Evolutionary conservation across 2,329 filamentous ascomycete genomes (phyloP).

Genomic region (Nothophoma quercina): DNA sequence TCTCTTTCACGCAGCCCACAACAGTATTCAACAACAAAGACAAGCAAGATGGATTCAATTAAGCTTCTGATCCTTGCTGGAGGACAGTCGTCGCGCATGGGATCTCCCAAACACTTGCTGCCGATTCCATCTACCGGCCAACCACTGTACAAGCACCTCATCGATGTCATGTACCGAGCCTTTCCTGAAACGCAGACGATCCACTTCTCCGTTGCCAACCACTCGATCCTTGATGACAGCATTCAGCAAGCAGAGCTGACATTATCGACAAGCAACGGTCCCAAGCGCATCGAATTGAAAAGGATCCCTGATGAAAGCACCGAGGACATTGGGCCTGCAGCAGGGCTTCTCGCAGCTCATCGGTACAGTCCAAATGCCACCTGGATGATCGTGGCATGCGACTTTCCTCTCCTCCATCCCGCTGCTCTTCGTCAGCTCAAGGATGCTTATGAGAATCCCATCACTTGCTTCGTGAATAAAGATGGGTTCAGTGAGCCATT

Average conservation of each 20-base stretch:
- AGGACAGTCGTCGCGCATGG: slow-evolving; percentile 10
- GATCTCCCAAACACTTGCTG: slow-evolving; percentile 13
- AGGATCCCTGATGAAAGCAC: slow-evolving; percentile 1
- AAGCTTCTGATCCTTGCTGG: slow-evolving; percentile 7
- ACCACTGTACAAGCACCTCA: slow-evolving; percentile 7
- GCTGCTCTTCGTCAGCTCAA: slow-evolving; percentile 9
- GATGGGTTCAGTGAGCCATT: slow-evolving; percentile 13
- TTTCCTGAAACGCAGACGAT: background rate
- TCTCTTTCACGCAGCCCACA: too few relatives aligned
- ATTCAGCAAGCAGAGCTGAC: background rate
- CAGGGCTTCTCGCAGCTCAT: slow-evolving; percentile 14
- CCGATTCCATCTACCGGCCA: background rate
- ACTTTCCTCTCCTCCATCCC: slow-evolving; percentile 12
- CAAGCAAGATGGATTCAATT: background rate
- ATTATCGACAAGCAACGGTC: background rate
- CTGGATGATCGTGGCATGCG: slow-evolving; percentile 14
- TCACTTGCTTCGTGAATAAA: slow-evolving; percentile 14
- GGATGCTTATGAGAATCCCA: slow-evolving; percentile 3
- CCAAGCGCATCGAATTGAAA: background rate
- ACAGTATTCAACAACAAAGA: too few relatives aligned
- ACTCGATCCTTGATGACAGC: background rate
- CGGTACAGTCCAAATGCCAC: background rate
- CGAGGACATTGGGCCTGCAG: slow-evolving; percentile 8
- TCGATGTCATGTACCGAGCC: background rate
- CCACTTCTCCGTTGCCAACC: background rate